Evolutionary conservation across 306 rosid genomes (phyloP), one percentile per base, ranked within the genome.

Genomic region (Gillenia trifoliata): DNA sequence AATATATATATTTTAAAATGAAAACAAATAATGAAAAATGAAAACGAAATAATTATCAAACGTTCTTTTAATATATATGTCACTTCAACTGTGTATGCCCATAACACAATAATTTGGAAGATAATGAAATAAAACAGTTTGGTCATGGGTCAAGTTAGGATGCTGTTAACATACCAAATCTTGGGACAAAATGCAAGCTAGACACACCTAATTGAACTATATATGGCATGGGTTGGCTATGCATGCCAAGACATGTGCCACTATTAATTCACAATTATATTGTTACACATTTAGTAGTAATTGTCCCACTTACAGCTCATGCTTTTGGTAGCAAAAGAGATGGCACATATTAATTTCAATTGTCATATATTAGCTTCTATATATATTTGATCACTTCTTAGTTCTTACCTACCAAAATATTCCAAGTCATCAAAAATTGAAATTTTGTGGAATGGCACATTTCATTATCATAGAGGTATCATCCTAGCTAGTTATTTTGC

Each of bases 221-320:
- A 55, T 57, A 6, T 17, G 59, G 59, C n/a, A 56, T 56, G 36
- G 36, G 11, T 28, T 15, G 36, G 38, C 28, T 28, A 28, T 15
- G 31, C 11, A 26, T 55, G n/a, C 22, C 52, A n/a, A 55, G 11
- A 22, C 75, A 71, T 71, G 75, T 71, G 75, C 50, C 23, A 54
- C 47, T 26, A 54, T 11, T 5, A 31, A n/a, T n/a, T n/a, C n/a
- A 50, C 64, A 54, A 33, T 54, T 71, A 70, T 50, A 30, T 28
- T 33, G 13, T 10, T 38, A 10, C 55, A 43, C 17, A 71, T 56
- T 57, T 56, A 57, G 56, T 9, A 4, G 16, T 26, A 8, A 71
- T 16, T 71, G 55, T 17, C 75, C 75, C 75, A 23, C 66, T 57
- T 11, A 57, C 66, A 71, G 75, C 66, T 71, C 41, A 11, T 34